phyloP scores from a whole-genome alignment of 768 basidiomycete species.

The Trichaptum fuscoviolaceum region DNA sequence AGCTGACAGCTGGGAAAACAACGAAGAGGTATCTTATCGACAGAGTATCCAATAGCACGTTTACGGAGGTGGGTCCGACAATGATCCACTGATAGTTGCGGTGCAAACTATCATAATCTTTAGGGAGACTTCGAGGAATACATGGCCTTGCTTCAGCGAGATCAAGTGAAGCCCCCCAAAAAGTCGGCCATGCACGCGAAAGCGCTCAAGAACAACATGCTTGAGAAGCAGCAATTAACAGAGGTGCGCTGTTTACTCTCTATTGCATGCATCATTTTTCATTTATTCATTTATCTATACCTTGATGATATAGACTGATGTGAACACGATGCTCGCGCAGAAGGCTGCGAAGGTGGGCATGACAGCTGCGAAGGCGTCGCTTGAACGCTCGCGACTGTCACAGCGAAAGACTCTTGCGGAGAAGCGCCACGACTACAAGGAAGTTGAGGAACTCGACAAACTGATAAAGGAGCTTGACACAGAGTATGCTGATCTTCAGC shows the following conservation, averaged over 20 bases:
- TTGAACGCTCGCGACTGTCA: constrained; percentile 63
- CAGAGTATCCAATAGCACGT: constrained; percentile 73
- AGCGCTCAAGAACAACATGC: constrained; percentile 50
- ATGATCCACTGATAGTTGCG: neutral
- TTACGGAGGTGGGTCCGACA: constrained; percentile 48
- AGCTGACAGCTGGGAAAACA: constrained; percentile 74
- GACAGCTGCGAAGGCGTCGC: constrained; percentile 29
- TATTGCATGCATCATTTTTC: constrained; percentile 1
- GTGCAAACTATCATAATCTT: neutral
- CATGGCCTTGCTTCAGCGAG: neutral
- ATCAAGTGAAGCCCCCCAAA: constrained; percentile 66
- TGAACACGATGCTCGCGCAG: constrained; percentile 70
- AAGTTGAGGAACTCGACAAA: constrained; percentile 56
- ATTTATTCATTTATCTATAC: neutral
- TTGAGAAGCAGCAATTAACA: constrained; percentile 61
- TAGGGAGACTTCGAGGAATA: neutral
- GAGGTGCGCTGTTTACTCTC: constrained; percentile 51
- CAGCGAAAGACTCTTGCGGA: constrained; percentile 71
- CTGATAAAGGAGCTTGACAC: constrained; percentile 44
- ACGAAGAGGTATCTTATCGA: constrained; percentile 68
- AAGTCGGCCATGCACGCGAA: constrained; percentile 66
- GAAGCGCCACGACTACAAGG: constrained; percentile 63
- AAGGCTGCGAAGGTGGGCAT: constrained; percentile 40
- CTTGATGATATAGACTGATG: constrained; percentile 55
- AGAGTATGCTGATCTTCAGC: constrained; percentile 26